A percentile compares a stretch with the other conserved stretches of the same genome.
Evolutionary conservation across 805 yeast species (phyloP).

Genomic region (Candida succiphila): DNA sequence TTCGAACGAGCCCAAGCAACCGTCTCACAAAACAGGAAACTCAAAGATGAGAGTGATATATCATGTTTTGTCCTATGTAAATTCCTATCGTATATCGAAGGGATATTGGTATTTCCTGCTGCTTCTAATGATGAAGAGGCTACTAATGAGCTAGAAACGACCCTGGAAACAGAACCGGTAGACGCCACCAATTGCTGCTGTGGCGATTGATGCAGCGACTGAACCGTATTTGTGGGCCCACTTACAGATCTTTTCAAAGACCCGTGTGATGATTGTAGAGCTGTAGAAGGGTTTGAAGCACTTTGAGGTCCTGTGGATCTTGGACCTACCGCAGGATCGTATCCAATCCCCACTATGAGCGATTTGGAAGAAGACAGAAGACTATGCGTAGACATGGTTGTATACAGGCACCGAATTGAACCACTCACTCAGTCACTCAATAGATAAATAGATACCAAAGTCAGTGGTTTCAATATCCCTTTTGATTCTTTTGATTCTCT

Average conservation of each 20-base stretch:
- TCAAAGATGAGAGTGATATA: constrained; percentile 55
- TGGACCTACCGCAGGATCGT: constrained; percentile 21
- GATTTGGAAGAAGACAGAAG: constrained; percentile 7
- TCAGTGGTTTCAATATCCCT: neutral
- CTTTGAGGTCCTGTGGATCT: constrained; percentile 15
- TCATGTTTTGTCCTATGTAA: constrained; percentile 57
- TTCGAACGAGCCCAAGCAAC: constrained; percentile 54
- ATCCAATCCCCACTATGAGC: constrained; percentile 15
- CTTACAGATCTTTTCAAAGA: too few relatives aligned
- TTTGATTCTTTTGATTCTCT: too few relatives aligned
- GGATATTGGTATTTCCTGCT: constrained; percentile 12
- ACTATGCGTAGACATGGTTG: constrained; percentile 8
- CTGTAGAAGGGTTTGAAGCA: neutral
- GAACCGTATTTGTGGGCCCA: too few relatives aligned
- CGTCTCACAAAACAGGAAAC: constrained; percentile 62
- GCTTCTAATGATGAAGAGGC: neutral
- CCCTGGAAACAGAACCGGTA: neutral
- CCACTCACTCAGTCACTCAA: neutral
- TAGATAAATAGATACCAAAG: neutral
- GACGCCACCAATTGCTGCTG: neutral
- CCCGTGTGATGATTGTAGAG: neutral
- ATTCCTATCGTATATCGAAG: constrained; percentile 58
- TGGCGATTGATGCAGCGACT: too few relatives aligned
- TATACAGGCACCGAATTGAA: neutral
- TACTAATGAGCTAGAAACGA: neutral